Base-by-base conservation (phyloP, 73 alveolate species). In the Paramecium caudatum region DNA sequence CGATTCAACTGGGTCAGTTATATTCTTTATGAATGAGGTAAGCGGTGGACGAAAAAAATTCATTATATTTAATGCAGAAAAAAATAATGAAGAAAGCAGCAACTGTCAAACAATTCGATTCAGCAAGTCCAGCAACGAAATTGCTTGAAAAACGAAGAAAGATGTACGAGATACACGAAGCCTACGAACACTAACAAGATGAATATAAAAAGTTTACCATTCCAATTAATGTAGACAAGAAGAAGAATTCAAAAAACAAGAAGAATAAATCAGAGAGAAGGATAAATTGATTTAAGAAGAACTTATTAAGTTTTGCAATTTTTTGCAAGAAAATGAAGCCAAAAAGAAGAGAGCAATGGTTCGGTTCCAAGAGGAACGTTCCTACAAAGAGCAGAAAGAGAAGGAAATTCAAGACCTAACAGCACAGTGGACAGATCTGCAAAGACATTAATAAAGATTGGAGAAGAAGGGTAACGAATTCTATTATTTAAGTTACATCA, bases 81-180 rank as follows among this genome's bases (percentile, higher is more conserved):
- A 55, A 55, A 55, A 43, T 55, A 10, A 55, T 55, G 9, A 55
- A 55, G 30, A 55, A 55, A 43, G 23, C 80, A 27, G 23, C 80
- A 27, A 55, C 80, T 27, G 80, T 55, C 23, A 55, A 55, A 55
- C 16, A 65, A 65, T 65, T 33, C 34, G 93, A 86, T 62, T 47
- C 88, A 45, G 80, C 68, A 5, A 63, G 90, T 86, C 93, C 93
- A 21, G 93, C 93, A 0, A 86, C 93, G 1, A 86, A 86, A 55
- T 36, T 90, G 12, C 43, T 78, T 19, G 94, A 90, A 39, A 90
- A 90, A 47, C 43, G 94, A 17, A 81, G 94, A 49, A 70, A 90
- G 55, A 90, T 90, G 94, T 90, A 90, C 55, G 94, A 90, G 49
- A 88, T 90, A 25, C 88, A 90, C 36, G 94, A 90, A 90, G 91